Evolutionary conservation across 345 rosid genomes (phyloP), one percentile per base, ranked within the genome.

Genomic region (Laguncularia racemosa): DNA sequence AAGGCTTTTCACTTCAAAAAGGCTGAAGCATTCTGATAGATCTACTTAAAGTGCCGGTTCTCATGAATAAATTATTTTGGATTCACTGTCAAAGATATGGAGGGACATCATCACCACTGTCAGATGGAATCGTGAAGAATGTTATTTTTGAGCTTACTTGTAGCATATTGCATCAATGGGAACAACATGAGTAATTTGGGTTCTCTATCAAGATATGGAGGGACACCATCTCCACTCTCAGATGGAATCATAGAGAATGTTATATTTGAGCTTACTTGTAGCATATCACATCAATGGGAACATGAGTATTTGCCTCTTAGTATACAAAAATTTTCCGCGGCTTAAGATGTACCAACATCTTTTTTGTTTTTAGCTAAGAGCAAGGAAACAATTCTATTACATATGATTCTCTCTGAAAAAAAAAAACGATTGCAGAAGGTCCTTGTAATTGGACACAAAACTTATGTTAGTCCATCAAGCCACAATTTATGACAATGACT

Each of bases 401-500:
- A 58, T 57, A 57, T 50, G 18, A 60, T 49, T 54, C 57, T 62
- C 64, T 28, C 61, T 13, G 23, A 20, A 16, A 49, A 21, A 51
- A 51, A 38, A 61, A 56, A 60, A 44, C 21, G 28, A 54, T 21
- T 55, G 16, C 45, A 21, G 23, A 28, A 43, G 17, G 59, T 33
- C 45, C 20, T 46, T 44, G 28, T 21, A 28, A 26, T 19, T 28
- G 52, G 61, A 62, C 19, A 48, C 43, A n/a, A n/a, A n/a, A n/a
- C 21, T 14, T 40, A 53, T 58, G 44, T 71, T 68, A 84, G 48
- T 74, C 72, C 61, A 82, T 50, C 59, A 88, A 52, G 60, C 95
- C 98, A 64, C 98, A 84, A 50, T 88, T 81, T 51, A 86, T 81
- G 66, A 89, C 67, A 2, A 78, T 48, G 26, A 89, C 95, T 69